Conservation (phyloP, 1,284 basidiomycete genomes). For the Xanthoconium separans region DNA sequence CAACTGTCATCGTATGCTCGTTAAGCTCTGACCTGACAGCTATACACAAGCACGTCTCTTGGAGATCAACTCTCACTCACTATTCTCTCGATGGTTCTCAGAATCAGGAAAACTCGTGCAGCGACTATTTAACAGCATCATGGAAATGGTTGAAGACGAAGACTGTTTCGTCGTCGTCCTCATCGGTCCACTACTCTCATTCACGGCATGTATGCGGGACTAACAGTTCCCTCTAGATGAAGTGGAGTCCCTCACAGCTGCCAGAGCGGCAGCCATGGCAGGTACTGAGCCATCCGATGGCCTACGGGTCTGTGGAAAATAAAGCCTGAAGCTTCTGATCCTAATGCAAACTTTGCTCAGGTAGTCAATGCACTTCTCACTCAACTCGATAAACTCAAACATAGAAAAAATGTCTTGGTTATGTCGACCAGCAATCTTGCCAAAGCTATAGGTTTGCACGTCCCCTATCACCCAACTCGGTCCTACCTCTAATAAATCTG, state of each 20-base stretch:
- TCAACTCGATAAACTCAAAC: constrained; percentile 94
- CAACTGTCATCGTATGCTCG: background rate
- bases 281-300: constrained; percentile 96
- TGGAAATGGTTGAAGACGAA: constrained; percentile 87
- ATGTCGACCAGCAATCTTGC: constrained; percentile 97
- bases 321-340: background rate
- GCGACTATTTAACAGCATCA: constrained; percentile 86
- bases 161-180: constrained; percentile 91
- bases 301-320: constrained; percentile 63
- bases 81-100: constrained; percentile 97
- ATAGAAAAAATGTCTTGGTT: constrained; percentile 90
- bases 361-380: constrained; percentile 98
- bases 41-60: constrained; percentile 86
- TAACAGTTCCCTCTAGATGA: constrained; percentile 64
- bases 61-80: constrained; percentile 96
- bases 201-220: constrained; percentile 3
- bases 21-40: constrained; percentile 39
- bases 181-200: constrained; percentile 63
- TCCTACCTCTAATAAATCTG: constrained; percentile 5
- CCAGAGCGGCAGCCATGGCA: constrained; percentile 89
- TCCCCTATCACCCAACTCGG: background rate
- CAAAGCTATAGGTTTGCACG: constrained; percentile 83
- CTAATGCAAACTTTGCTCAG: constrained; percentile 40
- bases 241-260: constrained; percentile 94
- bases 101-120: constrained; percentile 99